Evolutionary conservation across 2,329 filamentous ascomycete species (phyloP).

Genomic region (Sporothrix euskadiensis): DNA sequence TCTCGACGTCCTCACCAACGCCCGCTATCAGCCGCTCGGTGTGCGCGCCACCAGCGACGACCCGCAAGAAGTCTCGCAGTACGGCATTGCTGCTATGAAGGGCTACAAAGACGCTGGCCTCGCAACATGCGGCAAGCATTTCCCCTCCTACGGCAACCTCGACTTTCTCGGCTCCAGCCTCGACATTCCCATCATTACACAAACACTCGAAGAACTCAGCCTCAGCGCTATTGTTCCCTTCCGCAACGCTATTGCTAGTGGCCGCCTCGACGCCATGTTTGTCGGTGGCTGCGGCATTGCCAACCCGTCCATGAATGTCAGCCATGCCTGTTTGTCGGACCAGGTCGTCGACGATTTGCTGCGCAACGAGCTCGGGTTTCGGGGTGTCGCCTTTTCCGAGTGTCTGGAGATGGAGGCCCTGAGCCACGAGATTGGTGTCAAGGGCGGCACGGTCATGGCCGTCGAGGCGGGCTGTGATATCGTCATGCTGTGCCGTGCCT

Average conservation of each 20-base stretch:
- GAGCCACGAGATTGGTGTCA: constrained; percentile 94
- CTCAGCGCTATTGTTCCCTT: constrained; percentile 91
- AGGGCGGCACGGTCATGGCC: constrained; percentile 95
- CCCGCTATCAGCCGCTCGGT: constrained; percentile 84
- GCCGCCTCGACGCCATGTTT: constrained; percentile 86
- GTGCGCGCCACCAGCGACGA: constrained; percentile 90
- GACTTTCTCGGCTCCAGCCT: constrained; percentile 89
- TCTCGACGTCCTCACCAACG: constrained; percentile 90
- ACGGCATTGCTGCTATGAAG: constrained; percentile 85
- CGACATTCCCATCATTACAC: constrained; percentile 93
- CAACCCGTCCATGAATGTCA: constrained; percentile 87
- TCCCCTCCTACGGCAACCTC: constrained; percentile 92
- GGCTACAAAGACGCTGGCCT: constrained; percentile 90
- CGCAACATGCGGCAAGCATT: constrained; percentile 91
- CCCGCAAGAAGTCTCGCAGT: constrained; percentile 90
- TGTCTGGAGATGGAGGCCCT: constrained; percentile 96
- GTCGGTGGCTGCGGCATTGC: constrained; percentile 92
- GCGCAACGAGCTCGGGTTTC: constrained; percentile 83
- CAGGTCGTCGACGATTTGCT: constrained; percentile 90
- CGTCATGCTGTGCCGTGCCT: constrained; percentile 83
- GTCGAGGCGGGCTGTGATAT: constrained; percentile 95
- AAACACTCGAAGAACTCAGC: constrained; percentile 88
- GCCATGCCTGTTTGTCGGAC: constrained; percentile 90
- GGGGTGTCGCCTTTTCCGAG: constrained; percentile 91
- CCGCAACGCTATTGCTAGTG: constrained; percentile 81